Conservation (phyloP, 1,139 yeast genomes). For the Scheffersomyces quercinus region DNA sequence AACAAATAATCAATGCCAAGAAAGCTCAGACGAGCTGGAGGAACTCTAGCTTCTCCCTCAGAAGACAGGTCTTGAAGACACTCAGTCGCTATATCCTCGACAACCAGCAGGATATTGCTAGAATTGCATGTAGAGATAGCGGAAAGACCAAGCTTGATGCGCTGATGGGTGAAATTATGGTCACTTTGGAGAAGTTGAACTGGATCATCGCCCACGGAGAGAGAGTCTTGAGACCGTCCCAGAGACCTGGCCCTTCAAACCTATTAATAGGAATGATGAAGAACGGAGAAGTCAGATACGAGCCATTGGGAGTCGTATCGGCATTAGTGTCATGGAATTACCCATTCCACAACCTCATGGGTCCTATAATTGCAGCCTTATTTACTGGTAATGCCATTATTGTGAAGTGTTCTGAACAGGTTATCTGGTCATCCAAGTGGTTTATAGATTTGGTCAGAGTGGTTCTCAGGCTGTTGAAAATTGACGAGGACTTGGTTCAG, state of each 20-base stretch:
- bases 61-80: slow-evolving; percentile 71
- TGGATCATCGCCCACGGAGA: slow-evolving; percentile 91
- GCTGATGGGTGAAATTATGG: slow-evolving; percentile 92
- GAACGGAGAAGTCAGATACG: slow-evolving; percentile 89
- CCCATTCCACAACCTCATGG: slow-evolving; percentile 90
- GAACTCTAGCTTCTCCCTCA: slow-evolving; percentile 55
- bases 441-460: slow-evolving; percentile 68
- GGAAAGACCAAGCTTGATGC: slow-evolving; percentile 97
- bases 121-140: slow-evolving; percentile 93
- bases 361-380: slow-evolving; percentile 85
- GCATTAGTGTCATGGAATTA: slow-evolving; percentile 97
- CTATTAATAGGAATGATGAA: slow-evolving; percentile 70
- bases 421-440: slow-evolving; percentile 89
- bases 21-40: slow-evolving; percentile 66
- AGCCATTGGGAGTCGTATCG: slow-evolving; percentile 86
- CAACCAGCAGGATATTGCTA: slow-evolving; percentile 83
- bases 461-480: slow-evolving; percentile 71
- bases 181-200: slow-evolving; percentile 84
- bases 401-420: slow-evolving; percentile 92
- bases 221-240: slow-evolving; percentile 64
- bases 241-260: slow-evolving; percentile 85
- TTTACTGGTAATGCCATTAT: slow-evolving; percentile 91
- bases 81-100: slow-evolving; percentile 69
- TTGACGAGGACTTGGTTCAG: slow-evolving; percentile 82
- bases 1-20: slow-evolving; percentile 53